phyloP scores from a whole-genome alignment of 1,139 yeast species.

The Torulaspora pretoriensis region DNA sequence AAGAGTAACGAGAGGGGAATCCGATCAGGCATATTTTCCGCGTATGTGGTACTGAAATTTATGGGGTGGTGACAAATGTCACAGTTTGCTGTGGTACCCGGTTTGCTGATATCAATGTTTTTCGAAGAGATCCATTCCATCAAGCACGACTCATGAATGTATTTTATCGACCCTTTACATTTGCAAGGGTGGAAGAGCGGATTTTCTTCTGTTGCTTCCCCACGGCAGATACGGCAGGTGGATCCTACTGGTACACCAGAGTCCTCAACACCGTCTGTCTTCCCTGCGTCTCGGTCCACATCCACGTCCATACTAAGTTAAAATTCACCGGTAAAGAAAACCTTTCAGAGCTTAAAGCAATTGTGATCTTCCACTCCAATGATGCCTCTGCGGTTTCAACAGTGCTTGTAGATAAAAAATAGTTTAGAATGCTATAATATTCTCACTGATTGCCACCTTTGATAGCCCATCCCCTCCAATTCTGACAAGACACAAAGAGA shows the following conservation, averaged over 20 bases:
- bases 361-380: background rate
- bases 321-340: background rate
- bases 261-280: conserved; percentile 1
- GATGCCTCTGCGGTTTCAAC: background rate
- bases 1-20: conserved; percentile 53
- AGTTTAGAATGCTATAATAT: background rate
- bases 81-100: conserved; percentile 54
- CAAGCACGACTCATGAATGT: conserved; percentile 88
- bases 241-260: conserved; percentile 36
- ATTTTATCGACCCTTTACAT: conserved; percentile 90
- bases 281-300: conserved; percentile 3
- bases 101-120: conserved; percentile 32
- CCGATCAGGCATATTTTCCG: conserved; percentile 61
- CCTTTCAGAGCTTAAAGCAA: background rate
- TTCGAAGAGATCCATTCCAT: conserved; percentile 70
- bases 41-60: conserved; percentile 66
- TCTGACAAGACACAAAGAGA: conserved; percentile 5
- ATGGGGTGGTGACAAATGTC: conserved; percentile 85
- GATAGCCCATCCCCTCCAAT: conserved; percentile 7
- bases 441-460: conserved; percentile 5
- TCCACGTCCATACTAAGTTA: conserved; percentile 6
- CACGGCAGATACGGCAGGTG: conserved; percentile 88
- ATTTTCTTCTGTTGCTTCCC: conserved; percentile 74
- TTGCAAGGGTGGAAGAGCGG: conserved; percentile 90
- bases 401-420: background rate